Evolutionary conservation across 306 rosid genomes (phyloP).

Genomic region (Cyamopsis tetragonoloba): DNA sequence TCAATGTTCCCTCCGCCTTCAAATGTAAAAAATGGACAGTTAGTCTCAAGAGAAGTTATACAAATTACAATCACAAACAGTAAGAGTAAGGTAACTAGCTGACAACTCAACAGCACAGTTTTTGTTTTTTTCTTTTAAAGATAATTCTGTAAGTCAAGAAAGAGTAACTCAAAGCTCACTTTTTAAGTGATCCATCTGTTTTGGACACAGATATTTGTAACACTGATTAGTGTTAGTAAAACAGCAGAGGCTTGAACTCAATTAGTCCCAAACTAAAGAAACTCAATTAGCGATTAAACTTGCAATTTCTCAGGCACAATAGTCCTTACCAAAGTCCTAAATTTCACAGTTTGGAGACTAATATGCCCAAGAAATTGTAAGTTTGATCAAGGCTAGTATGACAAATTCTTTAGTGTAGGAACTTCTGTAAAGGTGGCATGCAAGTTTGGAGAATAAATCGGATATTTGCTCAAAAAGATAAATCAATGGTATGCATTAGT

Average conservation of each 20-base stretch:
- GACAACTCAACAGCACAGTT: neutral
- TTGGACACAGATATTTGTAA: neutral
- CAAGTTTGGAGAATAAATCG: no score
- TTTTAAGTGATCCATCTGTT: neutral
- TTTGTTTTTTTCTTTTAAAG: no score
- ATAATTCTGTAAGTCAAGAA: neutral
- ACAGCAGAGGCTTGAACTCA: neutral
- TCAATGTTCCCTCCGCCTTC: slow-evolving; percentile 86
- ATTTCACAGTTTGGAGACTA: no score
- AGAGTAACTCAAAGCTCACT: neutral
- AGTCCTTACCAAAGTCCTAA: no score
- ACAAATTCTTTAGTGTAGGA: no score
- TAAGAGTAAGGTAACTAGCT: neutral
- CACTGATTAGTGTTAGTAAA: neutral
- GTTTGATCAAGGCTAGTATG: no score
- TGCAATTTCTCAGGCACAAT: neutral
- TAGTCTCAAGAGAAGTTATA: slow-evolving; percentile 18
- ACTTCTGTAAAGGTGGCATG: no score
- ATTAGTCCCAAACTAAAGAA: no score
- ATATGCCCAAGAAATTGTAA: no score
- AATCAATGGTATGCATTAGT: no score
- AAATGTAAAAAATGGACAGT: slow-evolving; percentile 23
- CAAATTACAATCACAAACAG: neutral
- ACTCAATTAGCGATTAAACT: slow-evolving; percentile 8
- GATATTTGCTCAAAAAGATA: no score